These are phyloP conservation scores for Gloeopeniophorella convolvens DNA, from an alignment of 768 basidiomycete species.

Conservation along the genomic window DNA sequence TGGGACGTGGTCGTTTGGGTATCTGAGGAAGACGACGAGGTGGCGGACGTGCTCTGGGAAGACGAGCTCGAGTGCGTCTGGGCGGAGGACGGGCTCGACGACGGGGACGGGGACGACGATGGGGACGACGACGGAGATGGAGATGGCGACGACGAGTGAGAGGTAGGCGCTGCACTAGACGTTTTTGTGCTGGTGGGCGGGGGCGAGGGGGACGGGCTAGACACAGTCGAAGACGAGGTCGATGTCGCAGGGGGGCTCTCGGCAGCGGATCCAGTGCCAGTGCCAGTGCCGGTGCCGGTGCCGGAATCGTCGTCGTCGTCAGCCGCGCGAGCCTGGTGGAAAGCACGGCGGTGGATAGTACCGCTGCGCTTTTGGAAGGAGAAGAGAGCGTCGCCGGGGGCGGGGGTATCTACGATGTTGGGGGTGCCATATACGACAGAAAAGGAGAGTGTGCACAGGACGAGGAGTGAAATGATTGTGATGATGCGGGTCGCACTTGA, in stretches of 20 bases:
- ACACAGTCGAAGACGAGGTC: not conserved
- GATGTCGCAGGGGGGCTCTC: not conserved
- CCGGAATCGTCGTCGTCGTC: not conserved
- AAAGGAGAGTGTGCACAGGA: constrained; percentile 9
- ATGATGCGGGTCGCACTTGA: constrained; percentile 7
- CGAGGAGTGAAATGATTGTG: constrained; percentile 17
- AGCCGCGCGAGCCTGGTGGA: not conserved
- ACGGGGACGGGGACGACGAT: not conserved
- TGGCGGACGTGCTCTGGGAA: not conserved
- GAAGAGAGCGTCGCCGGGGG: not conserved
- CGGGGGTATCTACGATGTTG: constrained; percentile 4
- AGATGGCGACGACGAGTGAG: not conserved
- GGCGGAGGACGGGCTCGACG: no score
- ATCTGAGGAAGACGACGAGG: not conserved
- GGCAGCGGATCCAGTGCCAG: no score
- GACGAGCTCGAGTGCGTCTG: no score
- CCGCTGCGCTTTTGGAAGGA: not conserved
- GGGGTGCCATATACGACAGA: not conserved
- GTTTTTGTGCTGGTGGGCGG: not conserved
- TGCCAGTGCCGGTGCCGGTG: no score
- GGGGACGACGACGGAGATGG: not conserved
- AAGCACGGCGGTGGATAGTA: not conserved
- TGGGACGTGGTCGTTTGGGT: not conserved
- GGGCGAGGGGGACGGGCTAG: not conserved
- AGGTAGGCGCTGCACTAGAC: no score